Evolutionary conservation across 805 yeast species (phyloP).

Genomic region (Kazachstania africana): DNA sequence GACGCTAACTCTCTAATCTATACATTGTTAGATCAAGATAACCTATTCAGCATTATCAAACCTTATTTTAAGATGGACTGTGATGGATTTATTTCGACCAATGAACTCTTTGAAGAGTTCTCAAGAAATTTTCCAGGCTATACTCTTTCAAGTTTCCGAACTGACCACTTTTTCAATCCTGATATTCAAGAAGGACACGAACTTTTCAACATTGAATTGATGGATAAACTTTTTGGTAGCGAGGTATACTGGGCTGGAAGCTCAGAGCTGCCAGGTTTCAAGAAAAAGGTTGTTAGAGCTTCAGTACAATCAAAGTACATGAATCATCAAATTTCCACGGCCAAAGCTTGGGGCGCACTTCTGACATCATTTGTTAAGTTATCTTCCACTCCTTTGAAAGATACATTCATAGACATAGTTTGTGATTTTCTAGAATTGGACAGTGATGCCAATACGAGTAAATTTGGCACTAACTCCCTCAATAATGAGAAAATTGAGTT

Average conservation of each 20-base stretch:
- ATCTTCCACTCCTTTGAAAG: conserved; percentile 21
- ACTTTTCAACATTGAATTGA: conserved; percentile 46
- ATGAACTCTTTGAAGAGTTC: conserved; percentile 35
- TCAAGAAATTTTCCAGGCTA: conserved; percentile 35
- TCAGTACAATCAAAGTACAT: conserved; percentile 54
- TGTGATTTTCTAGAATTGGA: conserved; percentile 38
- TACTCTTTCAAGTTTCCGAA: conserved; percentile 40
- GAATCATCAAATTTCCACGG: conserved; percentile 54
- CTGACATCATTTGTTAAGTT: conserved; percentile 52
- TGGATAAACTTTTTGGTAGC: conserved; percentile 46
- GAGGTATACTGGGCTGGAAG: conserved; percentile 35
- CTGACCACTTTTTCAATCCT: conserved; percentile 33
- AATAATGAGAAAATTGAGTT: conserved; percentile 57
- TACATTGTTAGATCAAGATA: conserved; percentile 28
- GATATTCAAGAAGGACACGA: conserved; percentile 41
- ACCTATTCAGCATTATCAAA: conserved; percentile 24
- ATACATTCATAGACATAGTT: conserved; percentile 31
- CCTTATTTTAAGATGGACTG: conserved; percentile 35
- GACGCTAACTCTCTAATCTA: conserved; percentile 32
- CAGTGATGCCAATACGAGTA: conserved; percentile 38
- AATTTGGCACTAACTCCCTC: conserved; percentile 36
- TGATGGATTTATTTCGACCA: conserved; percentile 36
- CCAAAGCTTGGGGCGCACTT: conserved; percentile 70
- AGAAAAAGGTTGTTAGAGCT: conserved; percentile 41
- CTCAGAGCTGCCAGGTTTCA: conserved; percentile 23